These are phyloP conservation scores for Malassezia restricta DNA, from an alignment of 1,284 basidiomycete genomes.

Conservation along the genomic window DNA sequence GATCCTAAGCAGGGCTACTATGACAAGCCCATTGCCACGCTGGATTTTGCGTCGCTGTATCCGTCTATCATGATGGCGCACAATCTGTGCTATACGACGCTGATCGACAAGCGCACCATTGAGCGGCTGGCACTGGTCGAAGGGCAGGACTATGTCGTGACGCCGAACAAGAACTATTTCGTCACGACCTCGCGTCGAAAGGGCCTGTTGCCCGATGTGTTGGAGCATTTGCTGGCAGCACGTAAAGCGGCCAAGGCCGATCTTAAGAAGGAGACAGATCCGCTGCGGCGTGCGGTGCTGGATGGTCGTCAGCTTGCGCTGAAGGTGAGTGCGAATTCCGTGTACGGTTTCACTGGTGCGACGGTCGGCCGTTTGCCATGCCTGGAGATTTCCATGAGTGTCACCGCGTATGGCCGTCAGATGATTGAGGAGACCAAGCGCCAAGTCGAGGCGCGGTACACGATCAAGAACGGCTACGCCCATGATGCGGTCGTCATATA, in stretches of 20 bases:
- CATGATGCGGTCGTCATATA: slow-evolving; percentile 45
- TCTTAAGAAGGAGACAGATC: slow-evolving; percentile 45
- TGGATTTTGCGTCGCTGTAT: slow-evolving; percentile 46
- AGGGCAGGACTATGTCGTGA: slow-evolving; percentile 39
- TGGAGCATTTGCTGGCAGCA: slow-evolving; percentile 39
- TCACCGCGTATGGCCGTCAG: slow-evolving; percentile 44
- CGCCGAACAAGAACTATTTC: slow-evolving; percentile 46
- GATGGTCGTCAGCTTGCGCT: slow-evolving; percentile 44
- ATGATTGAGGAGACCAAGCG: slow-evolving; percentile 45
- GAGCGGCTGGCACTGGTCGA: slow-evolving; percentile 36
- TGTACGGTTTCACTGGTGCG: slow-evolving; percentile 46
- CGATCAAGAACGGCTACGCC: slow-evolving; percentile 43
- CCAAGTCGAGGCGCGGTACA: slow-evolving; percentile 39
- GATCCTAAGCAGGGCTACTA: slow-evolving; percentile 46
- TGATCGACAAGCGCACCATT: slow-evolving; percentile 41
- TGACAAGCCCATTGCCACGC: slow-evolving; percentile 41
- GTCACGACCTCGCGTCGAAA: slow-evolving; percentile 35
- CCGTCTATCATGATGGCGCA: slow-evolving; percentile 47
- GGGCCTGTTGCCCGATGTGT: slow-evolving; percentile 39
- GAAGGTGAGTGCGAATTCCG: slow-evolving; percentile 45
- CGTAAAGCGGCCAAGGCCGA: slow-evolving; percentile 44
- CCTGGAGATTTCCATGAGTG: slow-evolving; percentile 45
- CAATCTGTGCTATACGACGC: slow-evolving; percentile 45
- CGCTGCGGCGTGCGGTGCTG: slow-evolving; percentile 42
- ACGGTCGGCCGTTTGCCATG: slow-evolving; percentile 44